Evolutionary conservation across 164 flowering plant genomes (phyloP), one percentile per base, ranked within the genome.

Genomic region (Nymphaea thermarum): DNA sequence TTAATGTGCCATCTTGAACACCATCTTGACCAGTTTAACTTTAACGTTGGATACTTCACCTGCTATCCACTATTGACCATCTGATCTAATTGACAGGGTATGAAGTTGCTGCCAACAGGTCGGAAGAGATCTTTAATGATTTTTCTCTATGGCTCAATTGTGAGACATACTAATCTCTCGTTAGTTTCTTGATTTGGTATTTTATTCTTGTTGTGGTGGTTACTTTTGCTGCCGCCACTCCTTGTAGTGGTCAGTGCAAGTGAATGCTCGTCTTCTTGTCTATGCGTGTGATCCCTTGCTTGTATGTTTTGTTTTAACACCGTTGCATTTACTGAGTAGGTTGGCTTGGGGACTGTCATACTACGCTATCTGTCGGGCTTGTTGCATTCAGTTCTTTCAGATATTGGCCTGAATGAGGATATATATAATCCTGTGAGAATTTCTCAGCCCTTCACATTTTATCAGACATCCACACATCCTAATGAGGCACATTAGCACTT

Each of bases 51-150:
- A 4, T 10, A 55, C 10, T 55, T 8, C 60, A 16, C 16, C 2
- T 55, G 10, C 16, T 8, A 1, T 55, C 60, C 60, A 55, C 16
- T 8, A 5, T 4, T 62, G 12, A 17, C 64, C 42, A 6, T 10
- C 36, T 17, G 42, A 62, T 41, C 42, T 62, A 55, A 10, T 8
- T 55, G 57, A 60, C 87, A 94, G 98, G 98, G 98, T 65, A 94
- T 94, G 98, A 94, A 79, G 85, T 82, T 89, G 77, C 92, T 94
- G 42, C 98, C 98, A 66, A 84, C 90, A 68, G 96, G 98, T 65
- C 80, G 89, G 71, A 88, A 74, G 80, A 85, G 66, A 76, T 86
- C 97, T 10, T 81, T 94, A 7, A 95, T 83, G 16, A 76, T 94
- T 47, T 79, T 89, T 71, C 14, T 91, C 12, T 90, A 88, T 77